These are phyloP conservation scores for Euphorbia pulcherrima DNA, from an alignment of 345 rosid species.

Conservation along the genomic window DNA sequence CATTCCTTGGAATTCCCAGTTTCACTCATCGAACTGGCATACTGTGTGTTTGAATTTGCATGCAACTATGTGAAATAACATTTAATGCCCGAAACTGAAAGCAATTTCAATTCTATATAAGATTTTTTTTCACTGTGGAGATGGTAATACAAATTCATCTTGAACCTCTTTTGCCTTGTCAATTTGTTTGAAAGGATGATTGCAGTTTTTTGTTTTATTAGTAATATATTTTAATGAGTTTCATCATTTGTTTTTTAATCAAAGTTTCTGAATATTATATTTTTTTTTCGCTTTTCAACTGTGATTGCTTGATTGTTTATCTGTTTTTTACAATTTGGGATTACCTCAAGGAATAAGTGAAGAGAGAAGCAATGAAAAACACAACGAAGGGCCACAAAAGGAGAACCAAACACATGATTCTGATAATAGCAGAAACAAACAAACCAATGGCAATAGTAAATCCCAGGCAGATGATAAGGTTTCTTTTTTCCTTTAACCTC, in stretches of 20 bases:
- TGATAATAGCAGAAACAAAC: constrained; percentile 27
- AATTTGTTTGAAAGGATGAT: neutral
- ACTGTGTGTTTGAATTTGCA: neutral
- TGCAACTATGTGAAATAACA: neutral
- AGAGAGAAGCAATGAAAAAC: constrained; percentile 32
- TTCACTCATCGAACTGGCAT: neutral
- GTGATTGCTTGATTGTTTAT: constrained; percentile 6
- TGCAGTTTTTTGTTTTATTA: too few relatives aligned
- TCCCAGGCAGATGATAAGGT: constrained; percentile 59
- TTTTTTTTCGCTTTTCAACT: constrained; percentile 14
- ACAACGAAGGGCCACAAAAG: constrained; percentile 32
- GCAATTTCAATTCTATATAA: neutral
- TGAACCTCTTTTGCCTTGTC: neutral
- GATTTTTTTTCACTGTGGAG: neutral
- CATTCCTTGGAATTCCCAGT: neutral
- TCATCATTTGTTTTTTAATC: neutral
- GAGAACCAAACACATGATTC: constrained; percentile 30
- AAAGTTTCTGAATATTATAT: neutral
- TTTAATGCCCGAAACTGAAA: neutral
- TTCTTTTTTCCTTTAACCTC: constrained; percentile 13
- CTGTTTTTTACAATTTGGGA: constrained; percentile 7
- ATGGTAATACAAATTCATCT: neutral
- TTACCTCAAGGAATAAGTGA: constrained; percentile 33
- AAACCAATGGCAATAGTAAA: constrained; percentile 28
- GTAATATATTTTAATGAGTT: neutral